phyloP scores from a whole-genome alignment of 257 asterid genomes.

The Verbascum thapsus region DNA sequence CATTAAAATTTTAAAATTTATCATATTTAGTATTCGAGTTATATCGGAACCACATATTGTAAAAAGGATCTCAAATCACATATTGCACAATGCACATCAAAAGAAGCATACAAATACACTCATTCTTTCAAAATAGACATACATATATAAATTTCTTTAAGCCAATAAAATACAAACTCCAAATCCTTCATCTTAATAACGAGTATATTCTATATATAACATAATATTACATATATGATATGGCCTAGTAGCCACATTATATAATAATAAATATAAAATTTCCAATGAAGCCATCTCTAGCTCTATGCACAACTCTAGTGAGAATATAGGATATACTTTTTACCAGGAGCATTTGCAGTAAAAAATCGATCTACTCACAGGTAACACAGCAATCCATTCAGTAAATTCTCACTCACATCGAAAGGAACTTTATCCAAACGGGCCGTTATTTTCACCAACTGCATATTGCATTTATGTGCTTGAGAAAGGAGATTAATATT shows the following conservation, averaged over 20 bases:
- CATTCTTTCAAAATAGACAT: constrained; percentile 18
- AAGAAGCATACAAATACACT: neutral
- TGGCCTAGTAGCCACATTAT: constrained; percentile 8
- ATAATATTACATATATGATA: constrained; percentile 6
- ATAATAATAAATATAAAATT: neutral
- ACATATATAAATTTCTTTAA: neutral
- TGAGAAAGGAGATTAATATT: constrained; percentile 10
- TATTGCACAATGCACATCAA: neutral
- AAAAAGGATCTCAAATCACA: neutral
- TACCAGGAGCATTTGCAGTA: constrained; percentile 27
- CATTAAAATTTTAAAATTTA: too few relatives aligned
- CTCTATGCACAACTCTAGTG: constrained; percentile 31
- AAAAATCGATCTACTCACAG: constrained; percentile 24
- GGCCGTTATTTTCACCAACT: neutral
- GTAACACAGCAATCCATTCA: constrained; percentile 15
- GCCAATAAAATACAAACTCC: constrained; percentile 9
- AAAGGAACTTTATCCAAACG: constrained; percentile 5
- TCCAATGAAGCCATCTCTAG: constrained; percentile 19
- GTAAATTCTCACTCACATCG: constrained; percentile 12
- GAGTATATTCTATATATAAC: neutral
- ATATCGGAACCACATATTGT: too few relatives aligned
- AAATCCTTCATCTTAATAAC: neutral
- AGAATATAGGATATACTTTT: constrained; percentile 19
- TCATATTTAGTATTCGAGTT: too few relatives aligned
- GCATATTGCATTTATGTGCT: constrained; percentile 9